phyloP scores from a whole-genome alignment of 1,284 basidiomycete species.

The Boletus semigastroideus region DNA sequence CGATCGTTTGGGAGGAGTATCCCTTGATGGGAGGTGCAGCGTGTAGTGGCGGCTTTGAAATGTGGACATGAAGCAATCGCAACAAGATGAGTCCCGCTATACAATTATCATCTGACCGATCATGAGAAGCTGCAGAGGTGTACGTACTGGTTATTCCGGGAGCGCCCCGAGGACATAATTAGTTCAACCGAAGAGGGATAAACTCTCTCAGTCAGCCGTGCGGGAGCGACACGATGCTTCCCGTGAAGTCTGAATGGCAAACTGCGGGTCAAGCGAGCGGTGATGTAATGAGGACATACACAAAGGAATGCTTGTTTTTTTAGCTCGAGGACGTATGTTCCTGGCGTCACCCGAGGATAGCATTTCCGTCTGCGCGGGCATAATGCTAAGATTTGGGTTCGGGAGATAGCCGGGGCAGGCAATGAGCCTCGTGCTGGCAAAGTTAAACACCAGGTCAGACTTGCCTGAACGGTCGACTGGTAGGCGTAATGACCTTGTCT shows the following conservation, averaged over 20 bases:
- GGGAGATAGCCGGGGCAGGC: not conserved
- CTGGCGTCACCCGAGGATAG: slow-evolving; percentile 1
- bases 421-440: not conserved
- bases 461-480: not conserved
- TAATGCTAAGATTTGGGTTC: slow-evolving; percentile 3
- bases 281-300: not conserved
- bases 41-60: not conserved
- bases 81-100: not conserved
- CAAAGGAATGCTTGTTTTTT: not conserved
- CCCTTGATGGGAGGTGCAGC: not conserved
- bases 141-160: not conserved
- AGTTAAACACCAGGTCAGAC: not conserved
- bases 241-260: not conserved
- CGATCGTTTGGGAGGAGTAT: not conserved
- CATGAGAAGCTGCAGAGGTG: not conserved
- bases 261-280: not conserved
- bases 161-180: not conserved
- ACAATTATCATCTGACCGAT: not conserved
- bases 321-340: not conserved
- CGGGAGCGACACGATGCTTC: not conserved
- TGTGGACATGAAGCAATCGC: not conserved
- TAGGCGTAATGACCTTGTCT: not conserved
- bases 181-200: slow-evolving; percentile 1
- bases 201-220: not conserved
- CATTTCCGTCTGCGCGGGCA: not conserved